A percentile compares a stretch with the other conserved stretches of the same genome.
Conservation (phyloP, 352 stramenopile species). For the Phytophthora niederhauseri region DNA sequence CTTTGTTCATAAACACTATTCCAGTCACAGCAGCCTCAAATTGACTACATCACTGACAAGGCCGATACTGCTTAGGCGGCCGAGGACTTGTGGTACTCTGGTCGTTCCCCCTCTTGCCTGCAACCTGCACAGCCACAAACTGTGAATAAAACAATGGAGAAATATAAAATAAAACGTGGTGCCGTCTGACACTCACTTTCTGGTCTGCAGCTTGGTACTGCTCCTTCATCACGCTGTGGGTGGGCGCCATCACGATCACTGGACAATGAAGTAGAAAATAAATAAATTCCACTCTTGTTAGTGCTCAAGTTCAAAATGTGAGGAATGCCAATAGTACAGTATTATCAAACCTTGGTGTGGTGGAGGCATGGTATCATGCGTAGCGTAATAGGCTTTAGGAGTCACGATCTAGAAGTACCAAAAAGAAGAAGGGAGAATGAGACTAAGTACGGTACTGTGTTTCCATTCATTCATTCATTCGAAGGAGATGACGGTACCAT, state of each 20-base stretch:
- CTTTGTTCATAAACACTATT: conserved; percentile 5
- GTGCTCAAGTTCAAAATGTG: background rate
- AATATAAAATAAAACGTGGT: background rate
- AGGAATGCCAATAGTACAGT: background rate
- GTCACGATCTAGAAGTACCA: conserved; percentile 49
- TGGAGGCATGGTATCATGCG: conserved; percentile 70
- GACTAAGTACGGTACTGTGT: too few species aligned
- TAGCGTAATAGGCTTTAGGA: conserved; percentile 65
- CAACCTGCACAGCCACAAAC: conserved; percentile 29
- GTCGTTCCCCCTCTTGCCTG: conserved; percentile 43
- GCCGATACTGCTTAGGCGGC: conserved; percentile 37
- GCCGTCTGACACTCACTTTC: conserved; percentile 45
- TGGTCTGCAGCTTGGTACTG: conserved; percentile 59
- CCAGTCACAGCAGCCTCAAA: conserved; percentile 10
- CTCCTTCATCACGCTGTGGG: conserved; percentile 46
- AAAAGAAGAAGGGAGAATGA: background rate
- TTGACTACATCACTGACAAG: conserved; percentile 13
- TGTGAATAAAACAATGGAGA: background rate
- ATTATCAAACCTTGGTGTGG: conserved; percentile 51
- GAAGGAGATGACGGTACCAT: conserved; percentile 36
- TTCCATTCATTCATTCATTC: background rate
- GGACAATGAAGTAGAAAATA: background rate
- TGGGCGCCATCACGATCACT: conserved; percentile 65
- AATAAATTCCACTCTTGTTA: conserved; percentile 4
- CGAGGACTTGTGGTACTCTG: conserved; percentile 31